A percentile compares a stretch with the other conserved stretches of the same genome.
Evolutionary conservation across 345 rosid species (phyloP).

Genomic region (Cardamine occulta): DNA sequence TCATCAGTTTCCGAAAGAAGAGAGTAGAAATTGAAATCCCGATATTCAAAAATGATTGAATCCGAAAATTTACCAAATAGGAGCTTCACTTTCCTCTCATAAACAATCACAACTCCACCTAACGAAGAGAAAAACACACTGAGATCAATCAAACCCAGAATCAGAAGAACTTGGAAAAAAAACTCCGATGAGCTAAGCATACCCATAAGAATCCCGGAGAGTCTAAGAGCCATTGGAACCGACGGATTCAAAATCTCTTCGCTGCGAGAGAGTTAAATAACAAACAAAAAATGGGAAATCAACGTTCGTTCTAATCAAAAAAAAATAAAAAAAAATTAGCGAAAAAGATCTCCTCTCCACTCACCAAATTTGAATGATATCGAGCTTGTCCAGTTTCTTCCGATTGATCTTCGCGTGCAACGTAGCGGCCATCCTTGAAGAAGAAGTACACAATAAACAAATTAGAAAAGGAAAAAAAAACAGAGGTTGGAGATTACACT

Average conservation of each 20-base stretch:
- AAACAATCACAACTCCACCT: slow-evolving; percentile 98
- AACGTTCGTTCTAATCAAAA: slow-evolving; percentile 15
- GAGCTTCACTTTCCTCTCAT: slow-evolving; percentile 85
- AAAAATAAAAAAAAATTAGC: background rate
- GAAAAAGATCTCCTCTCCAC: background rate
- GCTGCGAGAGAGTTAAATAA: slow-evolving; percentile 44
- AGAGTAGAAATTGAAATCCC: background rate
- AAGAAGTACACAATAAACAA: background rate
- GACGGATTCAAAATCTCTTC: slow-evolving; percentile 93
- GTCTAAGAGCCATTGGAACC: slow-evolving; percentile 90
- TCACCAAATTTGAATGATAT: slow-evolving; percentile 79
- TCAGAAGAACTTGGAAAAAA: background rate
- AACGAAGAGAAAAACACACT: slow-evolving; percentile 4
- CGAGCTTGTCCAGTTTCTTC: slow-evolving; percentile 69
- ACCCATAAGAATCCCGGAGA: slow-evolving; percentile 96
- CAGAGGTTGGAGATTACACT: slow-evolving; percentile 26
- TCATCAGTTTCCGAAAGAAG: slow-evolving; percentile 13
- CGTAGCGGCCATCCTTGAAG: slow-evolving; percentile 87
- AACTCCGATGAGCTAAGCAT: slow-evolving; percentile 11
- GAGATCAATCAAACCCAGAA: slow-evolving; percentile 26
- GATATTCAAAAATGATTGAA: slow-evolving; percentile 1
- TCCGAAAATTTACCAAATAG: slow-evolving; percentile 60
- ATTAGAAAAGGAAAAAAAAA: background rate
- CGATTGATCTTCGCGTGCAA: slow-evolving; percentile 83
- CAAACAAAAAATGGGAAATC: background rate